Evolutionary conservation across 2,329 filamentous ascomycete species (phyloP).

Genomic region (Penicillium nordicum): DNA sequence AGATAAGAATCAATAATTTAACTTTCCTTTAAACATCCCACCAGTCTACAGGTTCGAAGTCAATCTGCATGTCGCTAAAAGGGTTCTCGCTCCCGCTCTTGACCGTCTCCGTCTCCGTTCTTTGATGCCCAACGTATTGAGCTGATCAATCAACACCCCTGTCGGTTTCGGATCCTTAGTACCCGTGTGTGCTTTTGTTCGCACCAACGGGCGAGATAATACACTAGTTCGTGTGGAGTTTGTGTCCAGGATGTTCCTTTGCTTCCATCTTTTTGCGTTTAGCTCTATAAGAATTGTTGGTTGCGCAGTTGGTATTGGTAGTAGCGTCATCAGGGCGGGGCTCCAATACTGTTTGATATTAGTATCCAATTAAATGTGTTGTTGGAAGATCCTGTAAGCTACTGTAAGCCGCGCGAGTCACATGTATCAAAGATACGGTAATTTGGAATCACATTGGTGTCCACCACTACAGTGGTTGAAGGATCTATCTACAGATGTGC

Average conservation of each 20-base stretch:
- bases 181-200: not conserved
- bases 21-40: not conserved
- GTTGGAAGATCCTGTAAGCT: not conserved
- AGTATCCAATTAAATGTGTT: not conserved
- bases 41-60: not conserved
- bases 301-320: too few relatives aligned
- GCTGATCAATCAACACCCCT: not conserved
- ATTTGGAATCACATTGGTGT: not conserved
- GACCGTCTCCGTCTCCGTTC: not conserved
- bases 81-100: not conserved
- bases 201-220: not conserved
- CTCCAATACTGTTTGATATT: not conserved
- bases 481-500: not conserved
- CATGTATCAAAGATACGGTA: not conserved
- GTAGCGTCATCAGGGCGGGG: not conserved
- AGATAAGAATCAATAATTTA: not conserved
- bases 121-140: constrained; percentile 2
- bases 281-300: not conserved
- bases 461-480: not conserved
- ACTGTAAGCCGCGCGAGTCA: not conserved
- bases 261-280: not conserved
- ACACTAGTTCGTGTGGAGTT: not conserved
- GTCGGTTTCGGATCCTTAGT: not conserved
- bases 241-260: not conserved
- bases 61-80: not conserved